Base-by-base conservation (phyloP, 441 rosid genomes). In the Adansonia gregorii region DNA sequence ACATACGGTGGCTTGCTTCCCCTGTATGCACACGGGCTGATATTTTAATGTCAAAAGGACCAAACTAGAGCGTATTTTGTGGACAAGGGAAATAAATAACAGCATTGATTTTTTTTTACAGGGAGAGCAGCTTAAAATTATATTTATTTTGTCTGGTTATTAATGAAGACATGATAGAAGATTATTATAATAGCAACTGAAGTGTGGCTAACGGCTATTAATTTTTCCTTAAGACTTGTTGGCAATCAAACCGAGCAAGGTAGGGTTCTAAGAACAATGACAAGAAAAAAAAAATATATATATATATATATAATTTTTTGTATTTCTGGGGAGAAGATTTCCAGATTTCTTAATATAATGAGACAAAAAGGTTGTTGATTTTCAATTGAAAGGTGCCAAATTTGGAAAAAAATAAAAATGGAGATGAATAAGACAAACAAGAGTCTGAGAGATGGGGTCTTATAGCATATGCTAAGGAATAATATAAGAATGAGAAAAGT, bases 381-480 rank as follows among this genome's bases (percentile, higher is more conserved):
- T 73, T 67, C 75, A 70, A 81, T 73, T 39, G 75, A 15, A 73
- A 76, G 78, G 84, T 55, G 82, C 65, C 51, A 2, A 74, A 74
- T 51, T 64, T 75, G 59, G 35, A 31, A 31, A 31, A 31, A 76
- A 81, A n/a, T n/a, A 48, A 46, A 69, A 83, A 17, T 39, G 22
- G n/a, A 20, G 46, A 54, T 63, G 66, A 68, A 77, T 3, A 39
- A 66, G 83, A 83, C 80, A 81, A 80, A 73, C 15, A 3, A 48
- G 49, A 52, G 22, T 17, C 2, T 54, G 81, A 63, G 52, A 64
- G 83, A 79, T 51, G 67, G 78, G 66, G 20, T 72, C 65, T 27
- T 10, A 59, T 73, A 82, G 86, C 78, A 85, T 81, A 83, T 81
- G 80, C 85, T 49, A 73, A 66, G 73, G 71, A 76, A 63, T 52